phyloP scores from a whole-genome alignment of 495 filamentous ascomycete species.

The Podospora australis region DNA sequence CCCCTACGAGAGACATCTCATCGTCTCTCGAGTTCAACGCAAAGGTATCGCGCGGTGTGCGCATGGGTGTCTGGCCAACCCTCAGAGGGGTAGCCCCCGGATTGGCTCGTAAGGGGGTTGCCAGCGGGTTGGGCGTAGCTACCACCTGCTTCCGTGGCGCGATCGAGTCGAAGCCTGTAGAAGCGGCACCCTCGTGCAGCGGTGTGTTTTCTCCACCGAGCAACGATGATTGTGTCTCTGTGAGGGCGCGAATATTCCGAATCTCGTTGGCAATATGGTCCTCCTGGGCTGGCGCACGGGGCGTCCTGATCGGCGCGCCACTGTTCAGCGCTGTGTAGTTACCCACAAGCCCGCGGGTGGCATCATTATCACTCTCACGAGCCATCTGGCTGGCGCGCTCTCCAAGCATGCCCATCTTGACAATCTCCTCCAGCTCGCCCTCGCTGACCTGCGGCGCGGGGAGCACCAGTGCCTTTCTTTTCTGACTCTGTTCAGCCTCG shows the following conservation, averaged over 20 bases:
- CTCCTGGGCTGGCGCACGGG: slow-evolving; percentile 81
- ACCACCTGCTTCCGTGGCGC: slow-evolving; percentile 74
- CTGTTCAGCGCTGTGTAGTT: slow-evolving; percentile 77
- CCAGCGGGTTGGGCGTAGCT: slow-evolving; percentile 88
- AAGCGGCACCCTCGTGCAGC: slow-evolving; percentile 69
- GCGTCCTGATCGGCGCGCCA: slow-evolving; percentile 82
- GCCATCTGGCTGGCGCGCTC: slow-evolving; percentile 76
- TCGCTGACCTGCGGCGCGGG: slow-evolving; percentile 89
- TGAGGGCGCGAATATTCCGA: slow-evolving; percentile 84
- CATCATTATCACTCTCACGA: slow-evolving; percentile 73
- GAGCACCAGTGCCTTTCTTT: slow-evolving; percentile 69
- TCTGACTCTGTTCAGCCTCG: slow-evolving; percentile 94
- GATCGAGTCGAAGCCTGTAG: slow-evolving; percentile 84
- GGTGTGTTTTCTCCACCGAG: slow-evolving; percentile 92
- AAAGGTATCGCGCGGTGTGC: slow-evolving; percentile 86
- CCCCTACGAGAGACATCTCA: slow-evolving; percentile 61
- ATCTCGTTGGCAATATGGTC: slow-evolving; percentile 96
- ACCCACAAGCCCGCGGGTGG: slow-evolving; percentile 76
- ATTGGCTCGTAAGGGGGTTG: slow-evolving; percentile 78
- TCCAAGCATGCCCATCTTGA: slow-evolving; percentile 96
- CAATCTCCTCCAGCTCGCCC: slow-evolving; percentile 89
- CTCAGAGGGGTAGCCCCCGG: slow-evolving; percentile 66
- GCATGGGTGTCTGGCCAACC: slow-evolving; percentile 77
- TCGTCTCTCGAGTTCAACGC: slow-evolving; percentile 67
- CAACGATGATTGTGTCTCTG: slow-evolving; percentile 91